Conservation (phyloP, 164 flowering plant species). For the Chloranthus sessilifolius region DNA sequence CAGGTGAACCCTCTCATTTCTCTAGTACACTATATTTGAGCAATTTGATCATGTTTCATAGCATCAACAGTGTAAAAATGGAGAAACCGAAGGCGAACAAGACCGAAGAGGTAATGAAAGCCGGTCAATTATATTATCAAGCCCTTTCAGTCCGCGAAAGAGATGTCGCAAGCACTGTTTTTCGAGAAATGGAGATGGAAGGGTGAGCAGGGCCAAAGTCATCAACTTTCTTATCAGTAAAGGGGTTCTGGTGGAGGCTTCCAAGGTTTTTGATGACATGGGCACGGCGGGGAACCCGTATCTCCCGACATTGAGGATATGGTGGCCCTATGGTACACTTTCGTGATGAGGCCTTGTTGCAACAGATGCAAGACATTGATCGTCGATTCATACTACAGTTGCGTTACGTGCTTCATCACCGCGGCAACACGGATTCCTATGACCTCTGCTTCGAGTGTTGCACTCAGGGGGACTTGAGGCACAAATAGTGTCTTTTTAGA, state of each 20-base stretch:
- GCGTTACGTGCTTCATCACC: background rate
- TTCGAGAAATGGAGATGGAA: background rate
- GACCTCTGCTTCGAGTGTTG: background rate
- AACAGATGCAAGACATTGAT: background rate
- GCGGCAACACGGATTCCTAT: background rate
- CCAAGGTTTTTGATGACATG: background rate
- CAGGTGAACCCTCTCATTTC: no score
- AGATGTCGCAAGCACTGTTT: background rate
- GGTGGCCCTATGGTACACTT: background rate
- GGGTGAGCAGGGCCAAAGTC: background rate
- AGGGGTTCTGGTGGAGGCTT: background rate
- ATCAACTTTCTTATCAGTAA: background rate
- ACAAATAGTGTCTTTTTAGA: background rate
- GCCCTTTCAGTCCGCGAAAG: background rate
- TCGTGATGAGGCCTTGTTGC: background rate
- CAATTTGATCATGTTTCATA: no score
- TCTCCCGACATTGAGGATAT: background rate
- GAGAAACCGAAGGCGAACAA: no score
- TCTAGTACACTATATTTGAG: no score
- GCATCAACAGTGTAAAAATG: no score
- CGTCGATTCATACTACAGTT: background rate
- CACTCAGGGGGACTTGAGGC: background rate
- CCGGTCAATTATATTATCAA: background rate
- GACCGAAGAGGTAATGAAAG: background rate
- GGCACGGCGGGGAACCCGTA: background rate